Base-by-base conservation (phyloP, 1,284 basidiomycete species). In the Cutaneotrichosporon sp. region DNA sequence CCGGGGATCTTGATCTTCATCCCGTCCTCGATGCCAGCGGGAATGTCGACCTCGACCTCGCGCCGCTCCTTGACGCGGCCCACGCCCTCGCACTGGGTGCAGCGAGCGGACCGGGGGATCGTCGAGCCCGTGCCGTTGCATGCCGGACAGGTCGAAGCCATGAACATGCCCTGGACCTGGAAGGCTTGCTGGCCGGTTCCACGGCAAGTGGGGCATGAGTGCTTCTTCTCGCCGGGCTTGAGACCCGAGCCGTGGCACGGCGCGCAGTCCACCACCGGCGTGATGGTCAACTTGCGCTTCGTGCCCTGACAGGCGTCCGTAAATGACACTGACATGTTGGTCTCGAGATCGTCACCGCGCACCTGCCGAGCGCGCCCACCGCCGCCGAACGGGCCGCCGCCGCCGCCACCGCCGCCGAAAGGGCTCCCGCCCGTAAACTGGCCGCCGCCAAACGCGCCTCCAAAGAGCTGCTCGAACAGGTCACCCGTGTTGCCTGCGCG, bases 81-180 rank as follows among this genome's bases (percentile, higher is more conserved):
- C 34, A 92, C 84, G 38, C 97, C 97, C 42, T 85, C 86, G 80
- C 97, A 99, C 56, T 84, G 83, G 32, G 85, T 84, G 79, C 97
- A 99, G 68, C 89, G 86, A 68, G 89, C 87, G 36, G 86, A 88
- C 16, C 87, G 87, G 62, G 93, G 91, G 34, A 97, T 87, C 4
- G 86, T 87, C 40, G 86, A 86, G 18, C 97, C 97, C 16, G 86
- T 84, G n/a, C 97, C 97, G 30, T 86, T 83, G 81, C 97, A 99
- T 30, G 86, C 80, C 60, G 85, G 84, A 81, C 97, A 99, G 30
- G 93, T 95, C 70, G 89, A 91, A 13, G 94, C 89, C 93, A 99
- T 97, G 78, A 95, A 91, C 87, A 99, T 99, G 18, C 97, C 97
- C 78, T 94, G 89, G 72, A 99, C 88, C 62, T 95, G 89, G 81